Percentiles rank a stretch among this genome's conserved stretches.
Evolutionary conservation across 352 stramenopile genomes (phyloP).

Genomic region (Phytophthora citrophthora): DNA sequence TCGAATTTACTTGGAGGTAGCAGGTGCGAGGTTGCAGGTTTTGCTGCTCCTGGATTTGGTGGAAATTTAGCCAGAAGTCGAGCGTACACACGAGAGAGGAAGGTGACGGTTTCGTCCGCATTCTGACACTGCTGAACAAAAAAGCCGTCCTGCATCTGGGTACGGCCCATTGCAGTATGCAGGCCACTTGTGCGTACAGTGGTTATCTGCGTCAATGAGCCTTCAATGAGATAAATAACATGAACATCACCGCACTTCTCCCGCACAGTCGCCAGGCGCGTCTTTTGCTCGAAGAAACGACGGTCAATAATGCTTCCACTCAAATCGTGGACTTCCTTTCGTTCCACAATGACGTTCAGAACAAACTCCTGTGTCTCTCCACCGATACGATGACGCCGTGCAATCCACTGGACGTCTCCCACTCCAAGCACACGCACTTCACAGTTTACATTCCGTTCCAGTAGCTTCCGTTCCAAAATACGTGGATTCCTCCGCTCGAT

Average conservation of each 20-base stretch:
- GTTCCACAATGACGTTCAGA: conserved; percentile 85
- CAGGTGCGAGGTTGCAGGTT: conserved; percentile 19
- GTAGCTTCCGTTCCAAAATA: conserved; percentile 82
- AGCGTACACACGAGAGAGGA: conserved; percentile 69
- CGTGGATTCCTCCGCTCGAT: conserved; percentile 72
- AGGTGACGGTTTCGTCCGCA: conserved; percentile 78
- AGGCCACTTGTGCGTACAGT: conserved; percentile 64
- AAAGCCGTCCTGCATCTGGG: conserved; percentile 84
- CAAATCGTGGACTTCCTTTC: conserved; percentile 82
- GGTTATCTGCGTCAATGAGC: conserved; percentile 76
- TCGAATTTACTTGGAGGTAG: conserved; percentile 9
- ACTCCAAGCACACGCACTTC: conserved; percentile 80
- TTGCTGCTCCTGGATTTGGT: background rate
- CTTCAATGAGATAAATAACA: conserved; percentile 88
- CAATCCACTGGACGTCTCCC: conserved; percentile 84
- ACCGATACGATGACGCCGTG: conserved; percentile 50
- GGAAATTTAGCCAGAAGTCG: conserved; percentile 71
- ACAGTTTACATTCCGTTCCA: conserved; percentile 80
- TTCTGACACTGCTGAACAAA: conserved; percentile 83
- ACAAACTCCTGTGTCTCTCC: conserved; percentile 62
- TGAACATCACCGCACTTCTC: conserved; percentile 69
- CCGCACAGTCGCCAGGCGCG: conserved; percentile 50
- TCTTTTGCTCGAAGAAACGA: conserved; percentile 84
- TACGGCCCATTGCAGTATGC: conserved; percentile 78
- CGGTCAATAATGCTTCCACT: conserved; percentile 87